Evolutionary conservation across 176 grass and related monocot species (phyloP).

Genomic region (Calamus simplicifolius): DNA sequence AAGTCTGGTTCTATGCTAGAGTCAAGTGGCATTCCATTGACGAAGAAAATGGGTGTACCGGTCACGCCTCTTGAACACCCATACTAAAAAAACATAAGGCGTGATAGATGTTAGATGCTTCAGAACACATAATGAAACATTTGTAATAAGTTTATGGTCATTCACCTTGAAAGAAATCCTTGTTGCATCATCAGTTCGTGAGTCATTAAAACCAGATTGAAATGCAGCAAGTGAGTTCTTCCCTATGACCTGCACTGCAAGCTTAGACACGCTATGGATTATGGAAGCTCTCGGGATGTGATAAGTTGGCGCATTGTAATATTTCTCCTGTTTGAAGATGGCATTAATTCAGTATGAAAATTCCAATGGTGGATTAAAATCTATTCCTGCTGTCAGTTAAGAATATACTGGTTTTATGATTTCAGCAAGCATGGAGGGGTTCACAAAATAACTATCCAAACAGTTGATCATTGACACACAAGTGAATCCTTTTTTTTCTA

Average conservation of each 20-base stretch:
- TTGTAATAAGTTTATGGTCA: background rate
- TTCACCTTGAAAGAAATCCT: conserved; percentile 90
- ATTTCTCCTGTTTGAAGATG: conserved; percentile 46
- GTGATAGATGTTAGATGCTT: background rate
- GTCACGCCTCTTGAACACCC: conserved; percentile 84
- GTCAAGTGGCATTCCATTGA: conserved; percentile 75
- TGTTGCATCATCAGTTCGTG: conserved; percentile 42
- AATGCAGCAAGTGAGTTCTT: conserved; percentile 33
- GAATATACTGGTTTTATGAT: no score
- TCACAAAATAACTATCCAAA: no score
- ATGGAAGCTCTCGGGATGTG: conserved; percentile 37
- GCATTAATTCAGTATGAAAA: background rate
- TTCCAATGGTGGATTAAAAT: no score
- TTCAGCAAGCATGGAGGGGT: no score
- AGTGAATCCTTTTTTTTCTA: no score
- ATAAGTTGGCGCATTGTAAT: conserved; percentile 77
- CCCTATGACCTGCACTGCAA: conserved; percentile 36
- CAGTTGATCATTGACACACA: no score
- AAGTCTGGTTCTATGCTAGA: conserved; percentile 29
- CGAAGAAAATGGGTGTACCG: conserved; percentile 73
- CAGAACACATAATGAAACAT: background rate
- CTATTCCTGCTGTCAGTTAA: no score
- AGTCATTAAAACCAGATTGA: conserved; percentile 55
- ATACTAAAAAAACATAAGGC: conserved; percentile 28
- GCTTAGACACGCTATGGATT: conserved; percentile 28